Evolutionary conservation across 331 rosid genomes (phyloP), one percentile per base, ranked within the genome.

Genomic region (Phaseolus coccineus): DNA sequence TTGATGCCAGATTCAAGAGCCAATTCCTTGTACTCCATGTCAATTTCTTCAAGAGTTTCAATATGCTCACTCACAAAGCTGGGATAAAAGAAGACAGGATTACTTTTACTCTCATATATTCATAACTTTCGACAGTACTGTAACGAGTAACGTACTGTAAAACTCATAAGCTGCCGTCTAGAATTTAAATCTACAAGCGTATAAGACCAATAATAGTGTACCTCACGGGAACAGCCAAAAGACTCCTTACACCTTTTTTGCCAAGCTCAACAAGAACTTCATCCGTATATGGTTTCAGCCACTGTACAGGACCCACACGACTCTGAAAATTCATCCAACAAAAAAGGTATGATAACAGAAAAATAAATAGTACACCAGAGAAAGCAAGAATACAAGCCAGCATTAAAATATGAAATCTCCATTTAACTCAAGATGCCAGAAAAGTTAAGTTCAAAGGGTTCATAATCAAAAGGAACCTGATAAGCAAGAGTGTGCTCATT

Each of bases 11-110:
- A 96, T 80, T 96, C 97, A n/a, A 91, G 91, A 39, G 99, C 99
- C 89, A 96, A 80, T 39, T 93, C 81, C 85, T 80, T 93, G 84
- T 96, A 96, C 86, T 96, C 99, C 97, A 93, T 89, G 81, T 96
- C 98, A 70, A 96, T 96, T 81, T 96, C 99, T 88, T 96, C 99
- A 44, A 96, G 95, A 31, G 99, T 96, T 82, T 96, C 98, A 51
- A 96, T 96, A 87, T 96, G 99, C 88, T 96, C 99, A 56, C 98
- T 96, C 82, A 96, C 98, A 78, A 96, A 96, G 87, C 99, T 93
- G 94, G 31, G 57, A 58, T 24, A 83, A 40, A 76, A 47, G 39
- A 77, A 55, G 56, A 65, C 15, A 0, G 24, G n/a, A 69, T 5
- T 59, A 51, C 44, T 76, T 58, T 71, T 52, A 79, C 50, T 64